Evolutionary conservation across 2,329 filamentous ascomycete species (phyloP), one percentile per base, ranked within the genome.

Genomic region (Pseudopithomyces maydicus): DNA sequence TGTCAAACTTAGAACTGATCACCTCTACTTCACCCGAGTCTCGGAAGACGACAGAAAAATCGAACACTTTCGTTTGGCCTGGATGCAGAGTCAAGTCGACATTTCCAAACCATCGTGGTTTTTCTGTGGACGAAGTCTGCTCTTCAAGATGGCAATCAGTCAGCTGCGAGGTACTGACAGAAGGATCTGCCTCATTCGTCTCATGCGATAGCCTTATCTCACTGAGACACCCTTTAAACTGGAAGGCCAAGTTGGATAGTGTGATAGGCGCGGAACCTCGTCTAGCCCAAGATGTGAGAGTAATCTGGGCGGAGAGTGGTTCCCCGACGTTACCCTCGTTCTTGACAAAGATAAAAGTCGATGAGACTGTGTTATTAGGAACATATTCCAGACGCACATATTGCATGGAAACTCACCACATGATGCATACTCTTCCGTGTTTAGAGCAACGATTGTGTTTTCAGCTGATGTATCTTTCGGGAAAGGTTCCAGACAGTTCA

Each of bases 21-120:
- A 90, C 87, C 46, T 83, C 85, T 0, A 89, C 87, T 54, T 91
- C 85, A n/a, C 92, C 92, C 2, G 92, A 86, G 75, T 97, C 93
- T 56, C 92, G 87, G 15, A 97, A 83, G 2, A 88, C 85, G 56
- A 92, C 84, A 8, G 83, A 84, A 65, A 97, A 82, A 64, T 90
- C 86, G 59, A 90, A 89, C 1, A 93, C 85, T 52, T 85, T 86
- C 8, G 83, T 89, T 58, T 90, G 84, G 0, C 87, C 87, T 14
- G 92, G 85, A 11, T 77, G 74, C 42, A 97, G 76, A 0, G 82
- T 86, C 53, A 97, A 76, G 71, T 93, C 81, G 8, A 84, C 83
- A 11, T 77, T 68, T 0, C 89, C 89, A 38, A 77, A 73, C 52
- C 88, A 77, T n/a, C 76, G 74, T 29, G 74, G 71, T 53, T 72